phyloP scores from a whole-genome alignment of 305 asterid genomes.

The Rubia peregrina region DNA sequence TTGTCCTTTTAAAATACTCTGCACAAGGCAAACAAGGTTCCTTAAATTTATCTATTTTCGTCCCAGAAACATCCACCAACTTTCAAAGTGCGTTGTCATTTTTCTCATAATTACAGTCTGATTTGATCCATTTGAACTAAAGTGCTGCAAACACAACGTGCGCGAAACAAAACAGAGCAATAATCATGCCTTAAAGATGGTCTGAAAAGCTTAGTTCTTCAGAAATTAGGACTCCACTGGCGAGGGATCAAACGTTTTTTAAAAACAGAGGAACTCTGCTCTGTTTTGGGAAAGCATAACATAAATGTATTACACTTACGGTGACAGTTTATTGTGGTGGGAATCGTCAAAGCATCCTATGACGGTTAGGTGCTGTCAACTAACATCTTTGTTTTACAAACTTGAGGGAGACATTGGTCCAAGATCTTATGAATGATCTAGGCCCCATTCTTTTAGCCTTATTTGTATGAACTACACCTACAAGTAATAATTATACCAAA shows the following conservation, averaged over 20 bases:
- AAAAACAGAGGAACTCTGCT: not conserved
- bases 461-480: no score
- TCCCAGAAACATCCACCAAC: not conserved
- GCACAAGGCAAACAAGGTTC: not conserved
- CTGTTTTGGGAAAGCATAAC: not conserved
- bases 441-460: no score
- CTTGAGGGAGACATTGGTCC: not conserved
- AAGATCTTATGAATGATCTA: not conserved
- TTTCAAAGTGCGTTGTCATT: not conserved
- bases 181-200: not conserved
- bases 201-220: not conserved
- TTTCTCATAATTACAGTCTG: not conserved
- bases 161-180: not conserved
- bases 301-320: not conserved
- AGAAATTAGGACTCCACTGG: not conserved
- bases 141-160: not conserved
- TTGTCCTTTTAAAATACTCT: not conserved
- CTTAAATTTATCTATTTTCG: not conserved
- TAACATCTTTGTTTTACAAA: not conserved
- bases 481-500: no score
- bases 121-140: not conserved
- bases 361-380: constrained; percentile 12
- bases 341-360: not conserved
- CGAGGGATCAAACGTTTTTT: not conserved
- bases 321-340: not conserved